Evolutionary conservation across 441 rosid species (phyloP), one percentile per base, ranked within the genome.

Genomic region (Erysimum cheiri): DNA sequence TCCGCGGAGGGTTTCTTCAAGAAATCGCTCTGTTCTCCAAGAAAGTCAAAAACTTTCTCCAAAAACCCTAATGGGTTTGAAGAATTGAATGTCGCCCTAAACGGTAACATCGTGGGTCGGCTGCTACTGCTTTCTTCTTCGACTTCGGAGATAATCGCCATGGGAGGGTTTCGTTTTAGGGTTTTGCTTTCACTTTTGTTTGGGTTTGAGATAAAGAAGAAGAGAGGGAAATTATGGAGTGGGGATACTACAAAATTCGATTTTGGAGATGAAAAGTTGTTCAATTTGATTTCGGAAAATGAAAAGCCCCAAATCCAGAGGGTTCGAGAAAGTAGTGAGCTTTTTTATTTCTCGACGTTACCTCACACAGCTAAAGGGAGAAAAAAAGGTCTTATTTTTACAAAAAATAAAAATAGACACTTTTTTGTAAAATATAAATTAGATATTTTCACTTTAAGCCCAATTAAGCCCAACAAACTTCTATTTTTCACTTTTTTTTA

Each of bases 101-200:
- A 91, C 0, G 87, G 67, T 0, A 84, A n/a, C 7, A 85, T 44
- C 10, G 78, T 60, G 19, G 89, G 80, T 48, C 84, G 81, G 14
- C 77, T 63, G 31, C 77, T 82, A n/a, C 75, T 82, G 59, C 83
- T 91, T 35, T 86, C 90, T 29, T 91, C 98, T 37, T 83, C 81
- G 26, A 72, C 83, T 52, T 91, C 98, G 8, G 98, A 89, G 70
- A 94, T 87, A 39, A 91, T 88, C 70, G 92, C 97, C 98, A 94
- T 85, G 61, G 17, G 4, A 11, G 5, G 29, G 28, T 32, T 35
- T 44, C 35, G 40, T 39, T 60, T 37, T 48, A 43, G 69, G 69
- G 40, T 68, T 69, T 69, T 39, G 63, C 19, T 41, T 17, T 15
- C n/a, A 36, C 17, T 46, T 13, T 7, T 36, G 43, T 4, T 11